A percentile compares a stretch with the other conserved stretches of the same genome.
Conservation (phyloP, 768 basidiomycete genomes). For the Dacryopinax spathularia region DNA sequence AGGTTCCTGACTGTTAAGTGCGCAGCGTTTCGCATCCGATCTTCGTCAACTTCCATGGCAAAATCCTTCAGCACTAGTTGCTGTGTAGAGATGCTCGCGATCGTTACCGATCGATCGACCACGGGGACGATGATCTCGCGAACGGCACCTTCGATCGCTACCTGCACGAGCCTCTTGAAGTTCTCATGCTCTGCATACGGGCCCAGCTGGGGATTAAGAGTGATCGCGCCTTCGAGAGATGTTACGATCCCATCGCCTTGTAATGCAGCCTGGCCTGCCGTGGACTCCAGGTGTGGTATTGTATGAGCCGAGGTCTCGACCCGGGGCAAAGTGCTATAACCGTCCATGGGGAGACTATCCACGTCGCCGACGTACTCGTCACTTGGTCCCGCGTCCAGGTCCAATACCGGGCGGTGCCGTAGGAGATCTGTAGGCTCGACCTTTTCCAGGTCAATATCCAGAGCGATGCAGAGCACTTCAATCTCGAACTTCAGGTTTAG, state of each 20-base stretch:
- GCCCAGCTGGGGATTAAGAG: constrained; percentile 61
- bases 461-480: constrained; percentile 84
- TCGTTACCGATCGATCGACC: constrained; percentile 94
- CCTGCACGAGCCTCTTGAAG: constrained; percentile 80
- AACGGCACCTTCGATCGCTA: constrained; percentile 86
- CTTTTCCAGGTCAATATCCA: constrained; percentile 72
- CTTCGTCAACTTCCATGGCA: constrained; percentile 79
- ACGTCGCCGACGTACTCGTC: constrained; percentile 73
- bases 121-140: constrained; percentile 97
- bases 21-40: constrained; percentile 78
- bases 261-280: constrained; percentile 50
- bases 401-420: constrained; percentile 54
- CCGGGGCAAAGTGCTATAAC: constrained; percentile 42
- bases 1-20: constrained; percentile 95
- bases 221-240: constrained; percentile 54
- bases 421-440: constrained; percentile 75
- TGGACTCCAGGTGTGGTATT: constrained; percentile 27
- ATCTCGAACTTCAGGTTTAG: constrained; percentile 97
- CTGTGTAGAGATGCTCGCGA: constrained; percentile 92
- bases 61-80: constrained; percentile 95
- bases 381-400: constrained; percentile 42
- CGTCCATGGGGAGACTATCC: constrained; percentile 61
- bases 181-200: constrained; percentile 61
- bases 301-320: constrained; percentile 42
- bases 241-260: constrained; percentile 73